These are phyloP conservation scores for Byssoonygena ceratinophila DNA, from an alignment of 2,329 filamentous ascomycete genomes.

Conservation along the genomic window DNA sequence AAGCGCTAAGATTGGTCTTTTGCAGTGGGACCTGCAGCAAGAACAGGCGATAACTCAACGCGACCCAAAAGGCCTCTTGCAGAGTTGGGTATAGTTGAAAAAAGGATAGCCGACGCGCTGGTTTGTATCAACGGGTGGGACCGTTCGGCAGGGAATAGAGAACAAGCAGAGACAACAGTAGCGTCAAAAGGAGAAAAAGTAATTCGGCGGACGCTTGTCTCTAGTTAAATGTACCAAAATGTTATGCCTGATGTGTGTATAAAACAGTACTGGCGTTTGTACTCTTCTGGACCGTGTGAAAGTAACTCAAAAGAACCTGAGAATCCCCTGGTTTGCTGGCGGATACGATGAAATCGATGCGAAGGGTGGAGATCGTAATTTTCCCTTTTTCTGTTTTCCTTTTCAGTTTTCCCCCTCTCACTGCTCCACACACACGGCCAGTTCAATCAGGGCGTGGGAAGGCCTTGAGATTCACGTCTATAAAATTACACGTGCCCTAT, in stretches of 20 bases:
- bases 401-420: not conserved
- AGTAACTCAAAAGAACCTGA: constrained; percentile 10
- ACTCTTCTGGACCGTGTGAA: not conserved
- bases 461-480: not conserved
- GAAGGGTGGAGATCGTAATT: constrained; percentile 13
- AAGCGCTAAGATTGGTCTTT: constrained; percentile 6
- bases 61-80: constrained; percentile 8
- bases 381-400: constrained; percentile 2
- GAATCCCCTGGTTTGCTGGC: constrained; percentile 9
- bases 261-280: constrained; percentile 1
- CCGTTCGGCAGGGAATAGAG: constrained; percentile 11
- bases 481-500: constrained; percentile 8
- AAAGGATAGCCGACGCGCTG: constrained; percentile 10
- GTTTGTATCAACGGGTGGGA: constrained; percentile 11
- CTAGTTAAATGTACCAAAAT: constrained; percentile 13
- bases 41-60: constrained; percentile 6
- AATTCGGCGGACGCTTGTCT: constrained; percentile 10
- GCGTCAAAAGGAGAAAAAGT: constrained; percentile 6
- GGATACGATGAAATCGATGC: constrained; percentile 12
- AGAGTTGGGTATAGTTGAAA: constrained; percentile 8
- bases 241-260: constrained; percentile 7
- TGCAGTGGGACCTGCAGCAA: constrained; percentile 11
- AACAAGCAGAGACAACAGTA: constrained; percentile 4
- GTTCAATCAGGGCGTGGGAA: not conserved
- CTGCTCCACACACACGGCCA: constrained; percentile 2